phyloP scores from a whole-genome alignment of 2,329 filamentous ascomycete genomes.

The Xylariaceae sp. region DNA sequence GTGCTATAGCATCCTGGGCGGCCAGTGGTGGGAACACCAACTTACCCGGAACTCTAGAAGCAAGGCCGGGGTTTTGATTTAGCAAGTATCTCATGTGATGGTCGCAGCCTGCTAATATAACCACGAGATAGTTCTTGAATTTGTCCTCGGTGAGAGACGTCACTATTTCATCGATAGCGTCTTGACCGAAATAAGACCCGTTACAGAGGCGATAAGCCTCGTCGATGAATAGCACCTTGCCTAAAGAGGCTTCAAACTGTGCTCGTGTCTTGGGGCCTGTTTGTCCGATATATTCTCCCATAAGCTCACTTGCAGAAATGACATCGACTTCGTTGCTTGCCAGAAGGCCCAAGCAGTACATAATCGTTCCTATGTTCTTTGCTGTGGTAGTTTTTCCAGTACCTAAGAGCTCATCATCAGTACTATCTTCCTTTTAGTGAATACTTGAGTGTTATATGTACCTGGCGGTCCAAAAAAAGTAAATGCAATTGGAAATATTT shows the following conservation, averaged over 20 bases:
- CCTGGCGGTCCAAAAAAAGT: conserved; percentile 64
- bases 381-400: conserved; percentile 72
- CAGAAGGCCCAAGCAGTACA: conserved; percentile 75
- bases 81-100: conserved; percentile 19
- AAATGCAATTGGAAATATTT: conserved; percentile 62
- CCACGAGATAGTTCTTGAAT: conserved; percentile 9
- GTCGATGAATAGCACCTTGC: conserved; percentile 73
- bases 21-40: conserved; percentile 18
- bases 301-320: conserved; percentile 69
- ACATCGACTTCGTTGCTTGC: conserved; percentile 65
- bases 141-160: conserved; percentile 8
- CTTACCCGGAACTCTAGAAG: conserved; percentile 18
- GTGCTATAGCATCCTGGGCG: neutral
- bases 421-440: neutral
- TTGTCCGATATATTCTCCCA: conserved; percentile 69
- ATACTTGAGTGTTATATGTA: conserved; percentile 35
- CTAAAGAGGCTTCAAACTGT: conserved; percentile 59
- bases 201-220: conserved; percentile 71
- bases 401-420: conserved; percentile 13
- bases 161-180: conserved; percentile 50
- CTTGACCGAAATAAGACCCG: conserved; percentile 61
- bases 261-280: conserved; percentile 63
- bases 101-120: conserved; percentile 9
- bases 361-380: conserved; percentile 74
- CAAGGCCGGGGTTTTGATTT: conserved; percentile 22